Evolutionary conservation across 75 land plant genomes (phyloP).

Genomic region (Picea sitchensis): DNA sequence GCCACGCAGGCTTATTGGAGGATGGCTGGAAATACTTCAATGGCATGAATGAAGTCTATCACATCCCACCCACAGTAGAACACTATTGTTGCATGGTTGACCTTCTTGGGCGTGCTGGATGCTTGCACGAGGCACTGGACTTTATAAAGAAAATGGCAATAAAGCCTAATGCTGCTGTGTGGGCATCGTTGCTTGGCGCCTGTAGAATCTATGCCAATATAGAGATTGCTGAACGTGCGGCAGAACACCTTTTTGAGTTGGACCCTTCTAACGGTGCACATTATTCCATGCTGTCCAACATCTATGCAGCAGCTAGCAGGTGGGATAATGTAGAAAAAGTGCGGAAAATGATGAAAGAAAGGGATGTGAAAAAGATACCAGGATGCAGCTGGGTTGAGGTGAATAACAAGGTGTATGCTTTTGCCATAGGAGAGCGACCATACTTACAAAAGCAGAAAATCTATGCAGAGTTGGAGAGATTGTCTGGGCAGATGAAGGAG

Average conservation of each 20-base stretch:
- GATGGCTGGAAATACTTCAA: conserved; percentile 14
- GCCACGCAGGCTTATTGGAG: conserved; percentile 17
- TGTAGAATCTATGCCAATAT: conserved; percentile 12
- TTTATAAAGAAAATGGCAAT: conserved; percentile 18
- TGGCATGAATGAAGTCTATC: conserved; percentile 10
- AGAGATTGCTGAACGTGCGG: conserved; percentile 16
- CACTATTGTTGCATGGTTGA: conserved; percentile 30
- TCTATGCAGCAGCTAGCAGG: conserved; percentile 39
- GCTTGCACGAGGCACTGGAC: conserved; percentile 16
- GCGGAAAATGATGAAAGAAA: conserved; percentile 47
- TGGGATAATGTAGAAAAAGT: conserved; percentile 49
- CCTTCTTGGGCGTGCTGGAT: conserved; percentile 26
- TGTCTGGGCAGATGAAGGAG: neutral
- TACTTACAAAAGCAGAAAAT: neutral
- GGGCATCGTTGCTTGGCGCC: conserved; percentile 16
- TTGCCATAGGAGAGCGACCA: neutral
- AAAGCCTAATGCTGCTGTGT: conserved; percentile 10
- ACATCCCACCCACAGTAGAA: conserved; percentile 8
- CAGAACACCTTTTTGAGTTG: conserved; percentile 14
- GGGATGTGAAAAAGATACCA: conserved; percentile 15
- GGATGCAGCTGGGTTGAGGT: conserved; percentile 34
- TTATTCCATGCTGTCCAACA: conserved; percentile 37
- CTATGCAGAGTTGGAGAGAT: neutral
- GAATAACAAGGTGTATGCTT: conserved; percentile 5
- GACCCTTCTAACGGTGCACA: conserved; percentile 14